Evolutionary conservation across 2,329 filamentous ascomycete genomes (phyloP).

Genomic region (Aspergillus sp.): DNA sequence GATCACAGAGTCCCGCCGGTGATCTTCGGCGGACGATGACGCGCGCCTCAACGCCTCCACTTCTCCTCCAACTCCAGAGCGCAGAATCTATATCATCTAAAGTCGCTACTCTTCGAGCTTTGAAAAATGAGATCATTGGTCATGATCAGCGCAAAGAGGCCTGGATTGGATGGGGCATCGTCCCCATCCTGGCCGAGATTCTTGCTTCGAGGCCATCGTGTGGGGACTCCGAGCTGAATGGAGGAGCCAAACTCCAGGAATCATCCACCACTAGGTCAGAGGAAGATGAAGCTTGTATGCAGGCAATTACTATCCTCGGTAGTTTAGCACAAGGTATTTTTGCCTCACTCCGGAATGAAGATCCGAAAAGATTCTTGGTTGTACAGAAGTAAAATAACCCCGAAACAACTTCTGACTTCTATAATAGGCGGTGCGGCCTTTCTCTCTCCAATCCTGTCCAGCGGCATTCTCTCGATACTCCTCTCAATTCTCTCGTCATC

Average conservation of each 20-base stretch:
- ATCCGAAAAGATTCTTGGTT: too few relatives aligned
- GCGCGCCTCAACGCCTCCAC: constrained; percentile 48
- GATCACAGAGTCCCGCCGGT: constrained; percentile 11
- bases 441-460: constrained; percentile 66
- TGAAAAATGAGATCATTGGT: constrained; percentile 89
- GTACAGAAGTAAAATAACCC: too few relatives aligned
- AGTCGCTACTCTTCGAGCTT: constrained; percentile 57
- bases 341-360: neutral
- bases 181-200: constrained; percentile 48
- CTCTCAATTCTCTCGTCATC: constrained; percentile 64
- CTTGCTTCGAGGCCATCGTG: constrained; percentile 42
- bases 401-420: neutral
- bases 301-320: constrained; percentile 78
- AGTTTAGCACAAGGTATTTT: constrained; percentile 74
- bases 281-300: constrained; percentile 65
- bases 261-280: constrained; percentile 46
- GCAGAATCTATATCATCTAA: constrained; percentile 41
- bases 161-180: constrained; percentile 66
- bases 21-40: constrained; percentile 46
- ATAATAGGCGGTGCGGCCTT: constrained; percentile 71
- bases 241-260: constrained; percentile 10
- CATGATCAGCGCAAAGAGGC: constrained; percentile 81
- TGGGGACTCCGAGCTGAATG: constrained; percentile 27
- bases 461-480: constrained; percentile 63
- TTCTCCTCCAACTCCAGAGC: constrained; percentile 54